A percentile compares a stretch with the other conserved stretches of the same genome.
phyloP scores from a whole-genome alignment of 345 rosid species.

The Chamaenerion angustifolium region DNA sequence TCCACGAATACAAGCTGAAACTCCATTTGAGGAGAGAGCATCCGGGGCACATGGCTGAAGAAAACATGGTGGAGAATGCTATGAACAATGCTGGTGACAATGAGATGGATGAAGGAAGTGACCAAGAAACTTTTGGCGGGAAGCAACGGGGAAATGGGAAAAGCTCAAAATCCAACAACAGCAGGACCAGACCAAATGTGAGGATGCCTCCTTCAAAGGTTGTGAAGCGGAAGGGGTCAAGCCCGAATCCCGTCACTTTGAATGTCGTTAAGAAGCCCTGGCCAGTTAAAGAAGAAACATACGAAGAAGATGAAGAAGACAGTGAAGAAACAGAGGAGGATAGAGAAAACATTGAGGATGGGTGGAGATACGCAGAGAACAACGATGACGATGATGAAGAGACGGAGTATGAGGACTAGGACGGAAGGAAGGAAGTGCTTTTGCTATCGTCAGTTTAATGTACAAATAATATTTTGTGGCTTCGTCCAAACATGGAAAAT shows the following conservation, averaged over 20 bases:
- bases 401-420: slow-evolving; percentile 81
- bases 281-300: slow-evolving; percentile 44
- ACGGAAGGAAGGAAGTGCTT: neutral
- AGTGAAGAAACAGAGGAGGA: slow-evolving; percentile 88
- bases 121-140: slow-evolving; percentile 53
- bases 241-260: slow-evolving; percentile 36
- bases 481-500: no score
- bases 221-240: slow-evolving; percentile 40
- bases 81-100: slow-evolving; percentile 35
- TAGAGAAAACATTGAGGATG: slow-evolving; percentile 64
- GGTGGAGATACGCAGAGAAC: slow-evolving; percentile 63
- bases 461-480: no score
- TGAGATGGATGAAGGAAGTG: slow-evolving; percentile 74
- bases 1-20: slow-evolving; percentile 94
- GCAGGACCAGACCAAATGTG: slow-evolving; percentile 46
- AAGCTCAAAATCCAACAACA: slow-evolving; percentile 43
- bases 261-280: slow-evolving; percentile 42
- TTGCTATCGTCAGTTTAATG: neutral
- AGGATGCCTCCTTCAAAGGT: slow-evolving; percentile 57
- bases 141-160: slow-evolving; percentile 46
- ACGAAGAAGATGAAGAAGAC: slow-evolving; percentile 85
- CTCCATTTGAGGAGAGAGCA: slow-evolving; percentile 91
- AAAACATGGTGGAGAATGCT: slow-evolving; percentile 33
- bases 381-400: slow-evolving; percentile 85
- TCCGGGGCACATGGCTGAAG: slow-evolving; percentile 68